A percentile compares a stretch with the other conserved stretches of the same genome.
Conservation (phyloP, 768 basidiomycete genomes). For the Hysterangium stoloniferum region DNA sequence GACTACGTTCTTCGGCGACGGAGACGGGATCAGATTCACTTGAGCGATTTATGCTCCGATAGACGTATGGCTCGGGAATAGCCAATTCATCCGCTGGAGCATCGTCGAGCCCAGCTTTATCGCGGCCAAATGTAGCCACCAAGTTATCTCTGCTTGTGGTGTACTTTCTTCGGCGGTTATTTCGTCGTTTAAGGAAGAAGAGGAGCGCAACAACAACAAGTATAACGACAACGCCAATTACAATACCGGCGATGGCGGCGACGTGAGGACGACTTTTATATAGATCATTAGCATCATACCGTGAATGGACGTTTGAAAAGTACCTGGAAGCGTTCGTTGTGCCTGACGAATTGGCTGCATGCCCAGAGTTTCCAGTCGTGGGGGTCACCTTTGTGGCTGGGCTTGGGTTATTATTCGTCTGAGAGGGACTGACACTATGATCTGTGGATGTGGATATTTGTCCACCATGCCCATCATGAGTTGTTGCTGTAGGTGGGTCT, state of each 20-base stretch:
- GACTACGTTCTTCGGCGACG: neutral
- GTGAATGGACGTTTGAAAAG: neutral
- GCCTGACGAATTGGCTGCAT: neutral
- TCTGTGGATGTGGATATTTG: too few species aligned
- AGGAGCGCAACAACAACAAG: neutral
- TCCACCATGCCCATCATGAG: neutral
- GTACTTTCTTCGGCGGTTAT: neutral
- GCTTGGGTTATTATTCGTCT: too few species aligned
- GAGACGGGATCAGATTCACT: neutral
- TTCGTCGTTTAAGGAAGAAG: neutral
- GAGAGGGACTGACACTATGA: too few species aligned
- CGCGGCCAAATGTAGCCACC: conserved; percentile 1
- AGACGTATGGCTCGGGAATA: conserved; percentile 9
- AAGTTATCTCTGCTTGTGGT: conserved; percentile 2
- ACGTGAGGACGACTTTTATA: neutral
- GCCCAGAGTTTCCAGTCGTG: neutral
- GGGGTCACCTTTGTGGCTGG: neutral
- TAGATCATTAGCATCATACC: neutral
- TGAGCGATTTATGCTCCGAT: neutral
- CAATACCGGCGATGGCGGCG: conserved; percentile 4
- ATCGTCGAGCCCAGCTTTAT: conserved; percentile 2
- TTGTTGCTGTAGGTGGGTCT: neutral
- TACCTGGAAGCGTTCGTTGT: too few species aligned
- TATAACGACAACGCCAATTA: neutral
- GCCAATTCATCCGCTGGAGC: neutral